Evolutionary conservation across 805 yeast genomes (phyloP).

Genomic region (Blastobotrys attinorum): DNA sequence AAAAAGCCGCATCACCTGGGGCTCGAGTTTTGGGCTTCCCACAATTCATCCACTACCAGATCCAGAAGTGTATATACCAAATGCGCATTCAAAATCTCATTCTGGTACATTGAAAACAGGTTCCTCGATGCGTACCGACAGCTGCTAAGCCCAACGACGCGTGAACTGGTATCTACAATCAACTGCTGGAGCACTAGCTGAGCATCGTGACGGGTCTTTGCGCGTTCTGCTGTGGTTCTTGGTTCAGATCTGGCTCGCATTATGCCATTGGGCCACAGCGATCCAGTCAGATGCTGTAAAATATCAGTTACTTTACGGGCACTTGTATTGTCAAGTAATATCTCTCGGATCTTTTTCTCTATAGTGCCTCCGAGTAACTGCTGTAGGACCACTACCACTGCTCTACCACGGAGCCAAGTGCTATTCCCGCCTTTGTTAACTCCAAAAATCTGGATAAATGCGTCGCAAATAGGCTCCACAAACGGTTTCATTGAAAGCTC

Average conservation of each 20-base stretch:
- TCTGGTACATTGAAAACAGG: constrained; percentile 63
- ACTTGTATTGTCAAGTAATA: constrained; percentile 28
- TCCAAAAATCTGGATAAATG: constrained; percentile 63
- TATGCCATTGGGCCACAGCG: constrained; percentile 47
- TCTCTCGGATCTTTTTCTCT: constrained; percentile 50
- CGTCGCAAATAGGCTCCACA: constrained; percentile 75
- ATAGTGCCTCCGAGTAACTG: constrained; percentile 83
- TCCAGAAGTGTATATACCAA: constrained; percentile 55
- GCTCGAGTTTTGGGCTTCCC: too few species aligned
- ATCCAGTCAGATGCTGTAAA: constrained; percentile 22
- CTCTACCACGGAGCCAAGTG: constrained; percentile 80
- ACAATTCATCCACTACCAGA: constrained; percentile 39
- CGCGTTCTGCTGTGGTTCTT: constrained; percentile 45
- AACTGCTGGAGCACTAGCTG: constrained; percentile 45
- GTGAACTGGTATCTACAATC: constrained; percentile 57
- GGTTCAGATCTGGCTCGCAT: constrained; percentile 26
- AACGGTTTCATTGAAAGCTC: constrained; percentile 38
- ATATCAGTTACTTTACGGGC: constrained; percentile 13
- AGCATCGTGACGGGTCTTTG: constrained; percentile 51
- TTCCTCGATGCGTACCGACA: constrained; percentile 55
- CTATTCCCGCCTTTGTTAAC: constrained; percentile 42
- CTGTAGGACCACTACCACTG: constrained; percentile 71
- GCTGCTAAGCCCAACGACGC: constrained; percentile 61
- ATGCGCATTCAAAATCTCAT: constrained; percentile 60
- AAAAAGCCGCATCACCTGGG: too few species aligned